Conservation (phyloP, 176 grass and related monocot genomes). For the Themeda triandra region DNA sequence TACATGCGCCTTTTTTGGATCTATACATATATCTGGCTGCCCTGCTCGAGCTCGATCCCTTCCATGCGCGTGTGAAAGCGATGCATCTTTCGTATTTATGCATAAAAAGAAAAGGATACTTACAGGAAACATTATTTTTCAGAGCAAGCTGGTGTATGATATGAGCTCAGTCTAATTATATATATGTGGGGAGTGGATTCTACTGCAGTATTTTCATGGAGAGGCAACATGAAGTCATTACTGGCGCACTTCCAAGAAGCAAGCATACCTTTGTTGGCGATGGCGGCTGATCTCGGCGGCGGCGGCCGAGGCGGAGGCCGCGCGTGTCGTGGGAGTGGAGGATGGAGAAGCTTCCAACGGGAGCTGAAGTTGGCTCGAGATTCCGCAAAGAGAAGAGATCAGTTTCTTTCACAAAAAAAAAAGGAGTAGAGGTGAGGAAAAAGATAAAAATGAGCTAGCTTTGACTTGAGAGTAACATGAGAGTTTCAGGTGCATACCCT, state of each 20-base stretch:
- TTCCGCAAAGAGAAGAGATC: constrained; percentile 5
- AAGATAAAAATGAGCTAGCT: neutral
- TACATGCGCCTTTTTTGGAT: constrained; percentile 17
- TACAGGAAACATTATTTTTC: constrained; percentile 14
- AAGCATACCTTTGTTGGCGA: neutral
- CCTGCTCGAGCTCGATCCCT: neutral
- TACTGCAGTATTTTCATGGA: neutral
- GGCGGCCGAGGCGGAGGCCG: neutral
- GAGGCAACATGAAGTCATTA: constrained; percentile 8
- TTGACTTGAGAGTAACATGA: neutral
- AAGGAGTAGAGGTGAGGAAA: neutral
- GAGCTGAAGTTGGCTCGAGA: constrained; percentile 2
- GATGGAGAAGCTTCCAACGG: neutral
- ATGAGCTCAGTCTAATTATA: neutral
- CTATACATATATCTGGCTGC: constrained; percentile 13
- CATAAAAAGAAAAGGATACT: neutral
- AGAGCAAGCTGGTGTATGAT: neutral
- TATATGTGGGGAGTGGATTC: constrained; percentile 18
- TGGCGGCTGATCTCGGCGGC: constrained; percentile 10
- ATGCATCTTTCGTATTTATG: neutral
- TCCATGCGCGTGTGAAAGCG: constrained; percentile 10
- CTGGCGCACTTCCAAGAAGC: neutral
- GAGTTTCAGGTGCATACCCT: neutral
- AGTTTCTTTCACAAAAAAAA: no score
- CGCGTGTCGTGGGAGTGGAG: neutral